Percentiles rank a stretch among this genome's conserved stretches.
These are phyloP conservation scores for Elsinoe ampelina DNA, from an alignment of 2,329 filamentous ascomycete species.

Conservation along the genomic window DNA sequence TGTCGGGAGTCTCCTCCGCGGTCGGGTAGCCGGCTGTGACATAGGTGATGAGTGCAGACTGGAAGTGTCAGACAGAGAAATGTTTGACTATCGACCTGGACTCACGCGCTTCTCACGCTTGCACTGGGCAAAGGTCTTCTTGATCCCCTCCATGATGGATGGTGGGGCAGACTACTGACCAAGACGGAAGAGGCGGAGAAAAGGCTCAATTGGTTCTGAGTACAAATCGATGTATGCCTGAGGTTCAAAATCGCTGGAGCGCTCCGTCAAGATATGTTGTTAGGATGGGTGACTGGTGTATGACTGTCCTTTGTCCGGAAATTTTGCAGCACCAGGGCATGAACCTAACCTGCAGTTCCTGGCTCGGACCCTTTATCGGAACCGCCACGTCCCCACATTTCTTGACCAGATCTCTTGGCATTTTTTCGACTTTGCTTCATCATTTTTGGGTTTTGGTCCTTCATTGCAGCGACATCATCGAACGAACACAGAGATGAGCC, in stretches of 20 bases:
- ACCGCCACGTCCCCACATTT: not conserved
- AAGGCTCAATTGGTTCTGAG: no score
- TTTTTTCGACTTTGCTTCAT: not conserved
- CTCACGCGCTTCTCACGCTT: constrained; percentile 40
- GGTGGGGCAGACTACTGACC: not conserved
- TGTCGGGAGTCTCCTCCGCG: constrained; percentile 69
- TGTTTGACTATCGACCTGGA: constrained; percentile 5
- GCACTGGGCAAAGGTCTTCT: constrained; percentile 42
- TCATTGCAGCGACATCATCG: not conserved
- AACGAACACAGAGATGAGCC: no score
- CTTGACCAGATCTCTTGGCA: not conserved
- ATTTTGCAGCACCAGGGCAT: not conserved
- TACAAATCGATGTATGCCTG: not conserved
- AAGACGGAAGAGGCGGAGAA: not conserved
- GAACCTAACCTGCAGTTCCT: not conserved
- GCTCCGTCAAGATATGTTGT: not conserved
- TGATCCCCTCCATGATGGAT: constrained; percentile 38
- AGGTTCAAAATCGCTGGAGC: not conserved
- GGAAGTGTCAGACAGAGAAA: constrained; percentile 17
- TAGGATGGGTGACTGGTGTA: not conserved
- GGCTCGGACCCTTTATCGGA: constrained; percentile 1
- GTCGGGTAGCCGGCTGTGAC: constrained; percentile 89
- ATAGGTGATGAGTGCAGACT: constrained; percentile 87
- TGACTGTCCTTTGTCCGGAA: constrained; percentile 6
- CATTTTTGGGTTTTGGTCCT: not conserved